phyloP scores from a whole-genome alignment of 1,284 basidiomycete genomes.

The Erythrobasidium hasegawianum region DNA sequence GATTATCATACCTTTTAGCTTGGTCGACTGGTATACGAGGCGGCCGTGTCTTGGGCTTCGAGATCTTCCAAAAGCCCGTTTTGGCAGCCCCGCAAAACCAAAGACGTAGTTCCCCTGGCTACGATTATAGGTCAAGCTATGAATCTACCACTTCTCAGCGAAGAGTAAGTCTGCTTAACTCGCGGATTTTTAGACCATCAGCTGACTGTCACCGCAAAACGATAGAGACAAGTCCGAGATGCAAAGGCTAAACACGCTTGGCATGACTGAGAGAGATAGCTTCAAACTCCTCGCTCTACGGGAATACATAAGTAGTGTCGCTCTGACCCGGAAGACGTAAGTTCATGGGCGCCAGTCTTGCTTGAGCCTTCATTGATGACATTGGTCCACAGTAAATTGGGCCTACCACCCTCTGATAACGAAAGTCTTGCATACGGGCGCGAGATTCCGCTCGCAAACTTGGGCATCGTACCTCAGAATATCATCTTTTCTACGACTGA shows the following conservation, averaged over 20 bases:
- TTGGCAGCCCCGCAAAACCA: conserved; percentile 47
- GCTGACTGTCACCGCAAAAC: conserved; percentile 52
- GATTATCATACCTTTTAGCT: conserved; percentile 61
- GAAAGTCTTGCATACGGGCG: conserved; percentile 52
- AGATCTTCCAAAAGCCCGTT: conserved; percentile 48
- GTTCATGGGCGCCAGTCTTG: too few species aligned
- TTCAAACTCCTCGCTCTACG: conserved; percentile 75
- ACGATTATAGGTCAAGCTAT: conserved; percentile 6
- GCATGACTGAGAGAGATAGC: conserved; percentile 75
- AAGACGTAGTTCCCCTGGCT: neutral
- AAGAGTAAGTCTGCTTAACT: neutral
- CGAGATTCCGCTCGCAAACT: conserved; percentile 52
- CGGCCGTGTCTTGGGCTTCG: conserved; percentile 81
- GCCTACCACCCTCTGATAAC: neutral
- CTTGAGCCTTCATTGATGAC: too few species aligned
- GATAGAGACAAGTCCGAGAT: conserved; percentile 55
- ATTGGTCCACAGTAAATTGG: neutral
- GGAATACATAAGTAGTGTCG: conserved; percentile 64
- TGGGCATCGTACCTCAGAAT: conserved; percentile 89
- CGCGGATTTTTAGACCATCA: conserved; percentile 8
- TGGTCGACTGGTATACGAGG: conserved; percentile 73
- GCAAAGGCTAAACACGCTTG: conserved; percentile 68
- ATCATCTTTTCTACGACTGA: conserved; percentile 70
- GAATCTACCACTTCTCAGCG: conserved; percentile 1
- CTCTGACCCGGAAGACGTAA: conserved; percentile 44